phyloP scores from a whole-genome alignment of 2,329 filamentous ascomycete genomes.

The Achaetomium macrosporum region DNA sequence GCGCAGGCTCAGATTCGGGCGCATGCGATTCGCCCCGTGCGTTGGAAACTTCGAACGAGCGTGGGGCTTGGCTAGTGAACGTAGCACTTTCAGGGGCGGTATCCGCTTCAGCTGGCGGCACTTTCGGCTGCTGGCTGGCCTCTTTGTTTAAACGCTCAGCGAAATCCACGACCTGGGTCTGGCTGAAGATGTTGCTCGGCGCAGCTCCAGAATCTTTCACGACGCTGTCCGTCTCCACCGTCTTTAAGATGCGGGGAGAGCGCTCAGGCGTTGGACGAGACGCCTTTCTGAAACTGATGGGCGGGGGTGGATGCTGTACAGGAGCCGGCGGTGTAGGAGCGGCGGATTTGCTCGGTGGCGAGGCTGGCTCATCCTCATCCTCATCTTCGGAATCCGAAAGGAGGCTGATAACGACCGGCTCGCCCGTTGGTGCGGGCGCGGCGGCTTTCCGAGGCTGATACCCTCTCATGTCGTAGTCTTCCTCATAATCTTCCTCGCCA shows the following conservation, averaged over 20 bases:
- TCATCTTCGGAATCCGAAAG: constrained; percentile 43
- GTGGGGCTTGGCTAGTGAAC: not conserved
- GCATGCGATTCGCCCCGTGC: not conserved
- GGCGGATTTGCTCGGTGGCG: constrained; percentile 5
- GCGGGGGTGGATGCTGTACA: not conserved
- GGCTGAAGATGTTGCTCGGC: not conserved
- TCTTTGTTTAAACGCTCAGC: not conserved
- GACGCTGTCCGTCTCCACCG: not conserved
- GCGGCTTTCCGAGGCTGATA: constrained; percentile 7
- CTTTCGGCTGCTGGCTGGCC: not conserved
- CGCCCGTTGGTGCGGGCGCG: constrained; percentile 22
- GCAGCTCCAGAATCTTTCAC: not conserved
- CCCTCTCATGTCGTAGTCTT: constrained; percentile 24
- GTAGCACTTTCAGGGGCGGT: not conserved
- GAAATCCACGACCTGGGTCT: constrained; percentile 18
- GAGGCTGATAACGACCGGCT: constrained; percentile 42
- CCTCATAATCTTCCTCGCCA: constrained; percentile 26
- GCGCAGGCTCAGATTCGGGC: not conserved
- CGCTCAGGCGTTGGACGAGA: not conserved
- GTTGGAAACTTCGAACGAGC: not conserved
- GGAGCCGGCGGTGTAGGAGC: not conserved
- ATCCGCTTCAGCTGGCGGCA: not conserved
- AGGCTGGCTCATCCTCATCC: constrained; percentile 16
- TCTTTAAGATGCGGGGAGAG: not conserved
- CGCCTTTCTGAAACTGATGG: not conserved